phyloP scores from a whole-genome alignment of 345 rosid genomes.

The Citrus inodora region DNA sequence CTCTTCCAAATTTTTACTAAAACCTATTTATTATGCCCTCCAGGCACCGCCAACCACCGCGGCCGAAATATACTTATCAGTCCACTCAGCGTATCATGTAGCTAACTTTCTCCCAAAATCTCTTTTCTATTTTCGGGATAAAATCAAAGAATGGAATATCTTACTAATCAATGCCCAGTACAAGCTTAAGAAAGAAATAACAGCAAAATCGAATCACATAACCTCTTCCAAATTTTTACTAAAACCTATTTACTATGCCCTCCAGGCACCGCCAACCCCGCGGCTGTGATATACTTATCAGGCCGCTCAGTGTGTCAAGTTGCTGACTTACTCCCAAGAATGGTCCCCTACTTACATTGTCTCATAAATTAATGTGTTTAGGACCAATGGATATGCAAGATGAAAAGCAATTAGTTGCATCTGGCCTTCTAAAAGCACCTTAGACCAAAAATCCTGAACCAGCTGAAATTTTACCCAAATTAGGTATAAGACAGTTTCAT shows the following conservation, averaged over 20 bases:
- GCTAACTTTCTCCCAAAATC: neutral
- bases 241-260: too few relatives aligned
- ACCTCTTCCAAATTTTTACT: neutral
- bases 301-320: neutral
- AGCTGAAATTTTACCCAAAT: neutral
- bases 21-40: too few relatives aligned
- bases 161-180: neutral
- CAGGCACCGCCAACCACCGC: too few relatives aligned
- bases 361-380: neutral
- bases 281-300: neutral
- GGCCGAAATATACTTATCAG: neutral
- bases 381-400: neutral
- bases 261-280: too few relatives aligned
- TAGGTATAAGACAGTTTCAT: neutral
- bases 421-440: neutral
- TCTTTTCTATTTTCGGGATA: neutral
- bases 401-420: neutral
- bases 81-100: neutral
- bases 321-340: neutral
- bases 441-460: neutral
- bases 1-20: neutral
- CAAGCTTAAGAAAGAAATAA: neutral
- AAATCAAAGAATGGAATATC: neutral
- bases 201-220: neutral
- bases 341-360: neutral